Evolutionary conservation across 192 early-diverging fungal species (phyloP).

Genomic region (Entomortierella chlamydospora): DNA sequence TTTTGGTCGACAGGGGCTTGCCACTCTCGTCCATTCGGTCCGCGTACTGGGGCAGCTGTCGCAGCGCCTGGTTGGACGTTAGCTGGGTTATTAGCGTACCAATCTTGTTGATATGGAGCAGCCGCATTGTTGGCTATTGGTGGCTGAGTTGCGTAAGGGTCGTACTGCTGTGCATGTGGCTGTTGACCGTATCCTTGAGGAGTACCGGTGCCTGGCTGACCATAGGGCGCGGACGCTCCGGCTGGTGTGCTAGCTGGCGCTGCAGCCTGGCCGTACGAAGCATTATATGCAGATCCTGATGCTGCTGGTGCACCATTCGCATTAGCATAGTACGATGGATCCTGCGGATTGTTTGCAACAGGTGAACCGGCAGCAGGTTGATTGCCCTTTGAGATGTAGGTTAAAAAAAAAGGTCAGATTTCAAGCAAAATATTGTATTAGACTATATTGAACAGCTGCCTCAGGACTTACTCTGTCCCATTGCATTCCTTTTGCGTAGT

Average conservation of each 20-base stretch:
- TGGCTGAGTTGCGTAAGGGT: conserved; percentile 31
- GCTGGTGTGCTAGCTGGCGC: conserved; percentile 6
- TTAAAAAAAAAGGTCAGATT: no score
- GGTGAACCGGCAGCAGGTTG: conserved; percentile 30
- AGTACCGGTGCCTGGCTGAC: conserved; percentile 8
- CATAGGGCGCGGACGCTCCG: conserved; percentile 10
- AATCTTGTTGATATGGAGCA: conserved; percentile 43
- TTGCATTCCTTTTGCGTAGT: conserved; percentile 52
- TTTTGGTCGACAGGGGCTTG: conserved; percentile 18
- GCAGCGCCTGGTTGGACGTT: conserved; percentile 5
- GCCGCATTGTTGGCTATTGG: conserved; percentile 3
- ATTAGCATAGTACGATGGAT: conserved; percentile 6
- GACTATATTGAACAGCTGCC: no score
- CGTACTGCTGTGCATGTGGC: conserved; percentile 15
- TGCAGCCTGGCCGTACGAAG: conserved; percentile 19
- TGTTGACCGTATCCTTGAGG: conserved; percentile 26
- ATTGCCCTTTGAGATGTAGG: conserved; percentile 9
- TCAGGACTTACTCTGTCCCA: conserved; percentile 42
- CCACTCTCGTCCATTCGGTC: conserved; percentile 32
- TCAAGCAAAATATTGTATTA: no score
- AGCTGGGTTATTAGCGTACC: conserved; percentile 23
- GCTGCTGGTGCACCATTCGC: conserved; percentile 22
- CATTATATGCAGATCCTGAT: conserved; percentile 17
- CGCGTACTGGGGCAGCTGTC: conserved; percentile 13
- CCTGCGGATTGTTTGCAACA: conserved; percentile 8